phyloP scores from a whole-genome alignment of 345 rosid species.

The Eutrema japonicum region DNA sequence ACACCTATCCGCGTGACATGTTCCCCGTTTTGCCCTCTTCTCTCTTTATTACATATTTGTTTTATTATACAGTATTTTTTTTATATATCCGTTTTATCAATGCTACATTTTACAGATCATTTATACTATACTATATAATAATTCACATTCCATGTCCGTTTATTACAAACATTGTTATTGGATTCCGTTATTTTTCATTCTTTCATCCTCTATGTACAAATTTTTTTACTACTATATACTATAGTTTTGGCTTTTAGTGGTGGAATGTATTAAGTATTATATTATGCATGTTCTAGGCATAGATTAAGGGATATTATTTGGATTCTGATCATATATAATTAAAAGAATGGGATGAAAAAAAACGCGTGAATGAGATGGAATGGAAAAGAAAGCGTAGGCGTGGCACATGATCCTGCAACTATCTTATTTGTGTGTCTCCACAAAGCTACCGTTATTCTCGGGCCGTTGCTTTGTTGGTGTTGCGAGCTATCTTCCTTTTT shows the following conservation, averaged over 20 bases:
- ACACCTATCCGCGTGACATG: slow-evolving; percentile 49
- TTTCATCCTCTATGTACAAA: slow-evolving; percentile 38
- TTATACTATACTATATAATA: slow-evolving; percentile 29
- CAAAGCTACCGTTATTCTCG: slow-evolving; percentile 44
- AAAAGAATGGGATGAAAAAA: neutral
- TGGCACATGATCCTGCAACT: slow-evolving; percentile 46
- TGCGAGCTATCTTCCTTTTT: slow-evolving; percentile 35
- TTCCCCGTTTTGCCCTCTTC: slow-evolving; percentile 51
- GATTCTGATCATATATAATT: slow-evolving; percentile 28
- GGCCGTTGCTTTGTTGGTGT: slow-evolving; percentile 41
- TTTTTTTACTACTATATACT: slow-evolving; percentile 4
- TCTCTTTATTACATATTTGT: slow-evolving; percentile 36
- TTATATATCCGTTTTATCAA: slow-evolving; percentile 31
- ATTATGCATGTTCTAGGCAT: slow-evolving; percentile 44
- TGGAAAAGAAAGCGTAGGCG: slow-evolving; percentile 44
- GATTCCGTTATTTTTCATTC: slow-evolving; percentile 50
- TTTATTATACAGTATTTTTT: slow-evolving; percentile 9
- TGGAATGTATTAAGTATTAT: slow-evolving; percentile 34
- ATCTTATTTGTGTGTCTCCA: slow-evolving; percentile 42
- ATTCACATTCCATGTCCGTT: slow-evolving; percentile 49
- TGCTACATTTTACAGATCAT: slow-evolving; percentile 41
- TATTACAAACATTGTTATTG: slow-evolving; percentile 48
- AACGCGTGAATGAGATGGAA: slow-evolving; percentile 47
- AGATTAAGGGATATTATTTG: slow-evolving; percentile 44
- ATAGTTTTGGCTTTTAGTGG: slow-evolving; percentile 38